Evolutionary conservation across 768 basidiomycete species (phyloP).

Genomic region (Mycena alexandri): DNA sequence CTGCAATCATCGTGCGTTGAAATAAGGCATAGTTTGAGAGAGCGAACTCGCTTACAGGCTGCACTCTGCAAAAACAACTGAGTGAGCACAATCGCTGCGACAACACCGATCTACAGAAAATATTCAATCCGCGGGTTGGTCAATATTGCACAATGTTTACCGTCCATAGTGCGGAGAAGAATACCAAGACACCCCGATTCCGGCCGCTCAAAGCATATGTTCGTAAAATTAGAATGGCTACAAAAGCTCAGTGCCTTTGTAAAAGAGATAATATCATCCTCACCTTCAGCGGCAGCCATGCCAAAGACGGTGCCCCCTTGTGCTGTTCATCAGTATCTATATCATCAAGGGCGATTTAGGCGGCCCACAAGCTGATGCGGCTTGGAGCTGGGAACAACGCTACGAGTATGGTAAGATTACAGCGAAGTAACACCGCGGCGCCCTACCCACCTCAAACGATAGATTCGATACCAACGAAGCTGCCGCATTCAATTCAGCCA

Average conservation of each 20-base stretch:
- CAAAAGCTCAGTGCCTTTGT: not conserved
- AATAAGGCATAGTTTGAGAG: not conserved
- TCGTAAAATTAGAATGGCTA: constrained; percentile 32
- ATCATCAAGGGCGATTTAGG: not conserved
- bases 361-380: constrained; percentile 27
- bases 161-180: constrained; percentile 26
- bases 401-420: constrained; percentile 5
- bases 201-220: constrained; percentile 35
- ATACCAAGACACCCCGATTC: constrained; percentile 18
- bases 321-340: not conserved
- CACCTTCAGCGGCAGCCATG: constrained; percentile 31
- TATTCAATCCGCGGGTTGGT: not conserved
- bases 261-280: too few species aligned
- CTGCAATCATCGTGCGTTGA: not conserved
- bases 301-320: constrained; percentile 34
- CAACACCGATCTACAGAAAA: constrained; percentile 11
- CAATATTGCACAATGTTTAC: not conserved
- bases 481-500: not conserved
- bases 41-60: constrained; percentile 20
- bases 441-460: constrained; percentile 10
- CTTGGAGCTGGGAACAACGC: constrained; percentile 30
- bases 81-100: constrained; percentile 21
- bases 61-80: constrained; percentile 20
- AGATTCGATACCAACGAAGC: constrained; percentile 28
- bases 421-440: not conserved